Percentiles rank a stretch among this genome's conserved stretches.
Evolutionary conservation across 257 asterid genomes (phyloP).

Genomic region (Ajuga chamaepitys): DNA sequence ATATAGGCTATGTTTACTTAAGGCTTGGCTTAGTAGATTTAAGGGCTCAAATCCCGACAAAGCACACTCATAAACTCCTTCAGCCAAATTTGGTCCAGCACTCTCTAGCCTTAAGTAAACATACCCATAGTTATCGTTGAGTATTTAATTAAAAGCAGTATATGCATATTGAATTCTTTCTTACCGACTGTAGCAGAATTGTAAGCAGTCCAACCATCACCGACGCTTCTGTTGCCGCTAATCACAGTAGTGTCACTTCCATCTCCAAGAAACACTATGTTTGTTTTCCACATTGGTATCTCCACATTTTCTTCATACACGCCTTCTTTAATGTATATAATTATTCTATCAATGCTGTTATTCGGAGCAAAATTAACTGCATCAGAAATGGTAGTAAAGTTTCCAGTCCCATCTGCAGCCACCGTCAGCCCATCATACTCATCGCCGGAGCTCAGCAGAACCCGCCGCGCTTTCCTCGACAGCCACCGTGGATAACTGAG

Average conservation of each 20-base stretch:
- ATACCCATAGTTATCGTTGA: too few species aligned
- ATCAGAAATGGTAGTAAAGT: slow-evolving; percentile 42
- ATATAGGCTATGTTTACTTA: too few species aligned
- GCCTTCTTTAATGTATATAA: slow-evolving; percentile 47
- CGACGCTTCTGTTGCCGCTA: slow-evolving; percentile 47
- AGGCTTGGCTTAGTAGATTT: too few species aligned
- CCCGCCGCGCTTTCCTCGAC: slow-evolving; percentile 24
- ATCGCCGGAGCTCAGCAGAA: slow-evolving; percentile 32
- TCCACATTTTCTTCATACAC: slow-evolving; percentile 65
- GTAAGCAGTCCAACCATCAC: slow-evolving; percentile 75
- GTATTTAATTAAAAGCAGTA: too few species aligned
- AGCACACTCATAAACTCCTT: too few species aligned
- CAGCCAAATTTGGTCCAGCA: too few species aligned
- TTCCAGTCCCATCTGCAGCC: slow-evolving; percentile 64
- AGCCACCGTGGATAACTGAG: slow-evolving; percentile 56
- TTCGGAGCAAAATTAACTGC: slow-evolving; percentile 58
- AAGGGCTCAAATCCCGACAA: too few species aligned
- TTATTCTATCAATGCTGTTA: slow-evolving; percentile 38
- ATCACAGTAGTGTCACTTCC: slow-evolving; percentile 55
- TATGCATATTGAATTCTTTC: too few species aligned
- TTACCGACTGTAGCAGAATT: slow-evolving; percentile 85
- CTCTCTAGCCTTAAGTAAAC: too few species aligned
- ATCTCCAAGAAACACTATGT: slow-evolving; percentile 71
- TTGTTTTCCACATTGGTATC: slow-evolving; percentile 62
- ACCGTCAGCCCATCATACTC: slow-evolving; percentile 37